Conservation (phyloP, 352 stramenopile species). For the Globisporangium emineosum region DNA sequence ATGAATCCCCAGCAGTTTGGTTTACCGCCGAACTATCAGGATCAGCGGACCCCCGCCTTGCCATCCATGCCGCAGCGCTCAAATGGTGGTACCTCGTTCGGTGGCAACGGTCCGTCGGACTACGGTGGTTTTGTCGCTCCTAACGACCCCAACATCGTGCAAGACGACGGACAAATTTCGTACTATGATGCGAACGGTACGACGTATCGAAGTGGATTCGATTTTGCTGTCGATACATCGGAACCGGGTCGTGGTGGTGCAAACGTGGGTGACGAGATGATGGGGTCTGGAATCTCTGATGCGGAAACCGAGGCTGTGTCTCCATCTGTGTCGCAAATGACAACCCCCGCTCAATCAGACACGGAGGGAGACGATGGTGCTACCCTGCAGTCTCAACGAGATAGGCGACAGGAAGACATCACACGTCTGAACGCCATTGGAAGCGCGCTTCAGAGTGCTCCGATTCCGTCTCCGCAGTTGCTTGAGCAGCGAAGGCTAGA, state of each 20-base stretch:
- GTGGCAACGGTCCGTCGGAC: background rate
- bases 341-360: conserved; percentile 65
- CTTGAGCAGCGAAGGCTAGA: background rate
- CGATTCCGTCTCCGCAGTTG: background rate
- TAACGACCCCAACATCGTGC: conserved; percentile 47
- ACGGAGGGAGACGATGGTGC: conserved; percentile 40
- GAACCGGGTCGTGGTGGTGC: background rate
- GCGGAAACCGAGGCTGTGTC: conserved; percentile 61
- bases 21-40: conserved; percentile 8
- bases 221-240: conserved; percentile 40
- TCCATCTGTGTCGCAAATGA: conserved; percentile 64
- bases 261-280: background rate
- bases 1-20: conserved; percentile 13
- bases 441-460: conserved; percentile 17
- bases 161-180: conserved; percentile 41
- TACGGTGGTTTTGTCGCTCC: conserved; percentile 46
- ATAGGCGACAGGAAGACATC: conserved; percentile 24
- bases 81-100: conserved; percentile 10
- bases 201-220: conserved; percentile 52
- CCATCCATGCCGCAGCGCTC: conserved; percentile 16
- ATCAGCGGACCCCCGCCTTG: conserved; percentile 16
- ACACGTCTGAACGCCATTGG: conserved; percentile 29
- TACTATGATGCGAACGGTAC: conserved; percentile 70
- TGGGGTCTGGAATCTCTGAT: conserved; percentile 29
- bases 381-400: conserved; percentile 28